Base-by-base conservation (phyloP, 163 green algal species). In the Scenedesmus sp. region DNA sequence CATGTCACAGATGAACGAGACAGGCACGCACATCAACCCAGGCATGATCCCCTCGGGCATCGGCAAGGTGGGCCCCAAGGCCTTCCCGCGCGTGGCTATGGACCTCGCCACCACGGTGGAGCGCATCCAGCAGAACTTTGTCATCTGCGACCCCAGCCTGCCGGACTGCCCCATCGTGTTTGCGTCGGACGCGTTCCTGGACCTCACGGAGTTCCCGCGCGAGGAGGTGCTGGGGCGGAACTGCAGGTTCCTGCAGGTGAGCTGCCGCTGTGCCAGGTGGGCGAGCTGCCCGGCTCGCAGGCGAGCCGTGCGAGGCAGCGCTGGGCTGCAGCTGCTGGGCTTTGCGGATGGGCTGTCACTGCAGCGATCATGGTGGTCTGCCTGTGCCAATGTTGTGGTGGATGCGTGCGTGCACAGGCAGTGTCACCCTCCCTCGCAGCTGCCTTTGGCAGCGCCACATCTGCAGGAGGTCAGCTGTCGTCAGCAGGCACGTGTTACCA, bases 151-250 rank as follows among this genome's bases (percentile, higher is more conserved):
- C 94, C 97, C 98, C 88, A 98, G 94, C 61, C 93, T 99, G 90
- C 97, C 97, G n/a, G 98, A 99, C 93, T 98, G 96, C 93, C 98
- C 98, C 86, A 99, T 99, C 81, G 97, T 99, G 42, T 99, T 99
- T 93, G 98, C 97, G 0, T 98, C 95, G 24, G 98, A 99, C 85
- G 95, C 95, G 1, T 99, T 99, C 93, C 95, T 99, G 88, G 94
- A 98, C 65, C 95, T 99, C 46, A 98, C 96, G 4, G 97, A 96
- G 43, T 99, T 98, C 95, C 94, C 95, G 16, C 94, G 97, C 30
- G 96, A 99, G 89, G 97, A 99, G 93, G 98, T 99, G 68, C 93
- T 99, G 72, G 98, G 98, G 0, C 94, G 96, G 76, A 99, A 99
- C 96, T 99, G 97, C 94, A 95, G 96, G 72, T 97, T 97, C 92